These are phyloP conservation scores for Allium fistulosum DNA, from an alignment of 106 monocot species.

Conservation along the genomic window DNA sequence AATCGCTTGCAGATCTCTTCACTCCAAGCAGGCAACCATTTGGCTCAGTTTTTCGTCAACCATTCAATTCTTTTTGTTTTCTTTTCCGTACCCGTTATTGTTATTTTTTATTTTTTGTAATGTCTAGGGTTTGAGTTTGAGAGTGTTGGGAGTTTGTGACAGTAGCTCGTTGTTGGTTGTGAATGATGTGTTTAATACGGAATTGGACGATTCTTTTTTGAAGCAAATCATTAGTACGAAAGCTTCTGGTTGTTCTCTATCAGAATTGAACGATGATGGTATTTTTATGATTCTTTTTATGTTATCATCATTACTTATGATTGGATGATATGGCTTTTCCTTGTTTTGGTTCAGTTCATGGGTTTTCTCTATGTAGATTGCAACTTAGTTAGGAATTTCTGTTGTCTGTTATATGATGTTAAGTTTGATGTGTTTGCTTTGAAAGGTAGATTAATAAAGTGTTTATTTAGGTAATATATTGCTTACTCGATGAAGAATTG, in stretches of 20 bases:
- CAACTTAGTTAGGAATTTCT: too few species aligned
- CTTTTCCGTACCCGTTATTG: too few species aligned
- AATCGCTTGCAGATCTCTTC: slow-evolving; percentile 63
- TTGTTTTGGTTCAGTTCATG: too few species aligned
- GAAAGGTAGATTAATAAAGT: too few species aligned
- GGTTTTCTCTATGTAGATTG: too few species aligned
- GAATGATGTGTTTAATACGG: slow-evolving; percentile 32
- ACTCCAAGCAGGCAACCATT: slow-evolving; percentile 53
- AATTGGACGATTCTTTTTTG: slow-evolving; percentile 46
- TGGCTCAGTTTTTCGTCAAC: not conserved
- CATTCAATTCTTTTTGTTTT: too few species aligned
- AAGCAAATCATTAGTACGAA: slow-evolving; percentile 49
- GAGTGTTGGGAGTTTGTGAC: slow-evolving; percentile 77
- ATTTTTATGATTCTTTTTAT: not conserved
- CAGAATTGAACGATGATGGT: slow-evolving; percentile 31
- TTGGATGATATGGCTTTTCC: too few species aligned
- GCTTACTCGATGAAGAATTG: too few species aligned
- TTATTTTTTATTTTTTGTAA: not conserved
- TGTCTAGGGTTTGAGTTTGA: slow-evolving; percentile 57
- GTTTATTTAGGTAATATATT: too few species aligned
- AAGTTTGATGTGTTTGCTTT: too few species aligned
- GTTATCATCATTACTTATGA: too few species aligned
- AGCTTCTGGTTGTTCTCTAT: slow-evolving; percentile 51
- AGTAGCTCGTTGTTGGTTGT: slow-evolving; percentile 63
- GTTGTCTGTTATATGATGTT: too few species aligned